Base-by-base conservation (phyloP, 805 yeast species). In the Sporopachydermia lactativora region DNA sequence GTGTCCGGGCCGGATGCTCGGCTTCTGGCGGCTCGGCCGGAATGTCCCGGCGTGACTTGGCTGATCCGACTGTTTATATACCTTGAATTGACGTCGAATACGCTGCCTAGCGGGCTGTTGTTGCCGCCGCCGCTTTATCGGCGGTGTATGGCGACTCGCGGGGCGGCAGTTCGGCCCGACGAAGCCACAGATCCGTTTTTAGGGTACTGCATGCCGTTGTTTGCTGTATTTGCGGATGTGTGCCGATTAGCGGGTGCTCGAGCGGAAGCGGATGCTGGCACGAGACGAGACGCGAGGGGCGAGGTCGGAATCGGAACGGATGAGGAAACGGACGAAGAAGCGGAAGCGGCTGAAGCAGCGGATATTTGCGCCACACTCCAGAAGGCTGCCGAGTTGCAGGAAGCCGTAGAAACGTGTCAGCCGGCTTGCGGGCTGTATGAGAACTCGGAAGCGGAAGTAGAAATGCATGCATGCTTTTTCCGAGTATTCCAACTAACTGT, bases 71-170 rank as follows among this genome's bases (percentile, higher is more conserved):
- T 24, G n/a, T 24, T 24, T n/a, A 24, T 24, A 8, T 24, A 24
- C n/a, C 31, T 24, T 24, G 31, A 24, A 24, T 24, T 24, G n/a
- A 24, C 31, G 31, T 24, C 31, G 13, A 24, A 24, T 24, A n/a
- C 31, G 8, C n/a, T 24, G n/a, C 31, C 31, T 8, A 24, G 31
- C n/a, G 31, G 31, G n/a, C n/a, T 24, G n/a, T 24, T 24, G 31
- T n/a, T 24, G n/a, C n/a, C 31, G 31, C 8, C 8, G 8, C 13
- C 13, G 31, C 31, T 24, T n/a, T 24, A 24, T n/a, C n/a, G 13
- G 13, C 13, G n/a, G n/a, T 24, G 31, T 24, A 24, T 24, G 31
- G 31, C n/a, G 8, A 24, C 8, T 24, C 13, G n/a, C 8, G 8
- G 13, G 13, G n/a, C 8, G 8, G 31, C 31, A 8, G n/a, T 24